Base-by-base conservation (phyloP, 352 stramenopile species). In the Globisporangium orthogonon region DNA sequence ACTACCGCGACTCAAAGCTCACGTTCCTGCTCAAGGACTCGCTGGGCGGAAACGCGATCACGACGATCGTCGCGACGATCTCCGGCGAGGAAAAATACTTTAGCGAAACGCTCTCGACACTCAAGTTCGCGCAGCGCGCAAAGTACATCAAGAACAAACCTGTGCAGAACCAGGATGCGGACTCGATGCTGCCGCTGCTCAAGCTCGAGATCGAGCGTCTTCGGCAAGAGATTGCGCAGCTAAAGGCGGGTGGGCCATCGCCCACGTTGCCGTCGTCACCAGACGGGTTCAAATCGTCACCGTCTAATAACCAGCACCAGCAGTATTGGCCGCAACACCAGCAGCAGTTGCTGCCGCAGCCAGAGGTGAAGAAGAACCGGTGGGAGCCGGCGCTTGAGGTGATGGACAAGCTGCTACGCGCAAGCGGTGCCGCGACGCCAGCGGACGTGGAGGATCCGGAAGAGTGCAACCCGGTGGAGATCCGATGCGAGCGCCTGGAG, bases 121-220 rank as follows among this genome's bases (percentile, higher is more conserved):
- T 96, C 14, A 90, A 92, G 56, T 96, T 95, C 64, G 86, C 85
- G 11, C 81, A 94, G 40, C 82, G 87, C 11, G 87, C 86, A 17
- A 96, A 94, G 62, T 93, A 82, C 54, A 94, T 95, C 62, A 92
- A 95, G 62, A 95, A 91, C 67, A 89, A 90, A 31, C 83, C 83
- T 9, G 71, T 91, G n/a, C 78, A 91, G 63, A 93, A 93, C 53
- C 77, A 95, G 49, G 85, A 95, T 56, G 75, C 80, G 0, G 81
- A 94, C 51, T 77, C 79, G 5, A 71, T 90, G 17, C 72, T 94
- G 13, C 80, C 83, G 2, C 58, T 89, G 13, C 65, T 94, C 0
- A 90, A 91, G 40, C 67, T 81, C 31, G 79, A 91, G 55, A 89
- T 94, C 48, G 81, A 85, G 18, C 73, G 79, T 6, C 61, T 94